Conservation (phyloP, 441 rosid species). For the Populus tomentosa region DNA sequence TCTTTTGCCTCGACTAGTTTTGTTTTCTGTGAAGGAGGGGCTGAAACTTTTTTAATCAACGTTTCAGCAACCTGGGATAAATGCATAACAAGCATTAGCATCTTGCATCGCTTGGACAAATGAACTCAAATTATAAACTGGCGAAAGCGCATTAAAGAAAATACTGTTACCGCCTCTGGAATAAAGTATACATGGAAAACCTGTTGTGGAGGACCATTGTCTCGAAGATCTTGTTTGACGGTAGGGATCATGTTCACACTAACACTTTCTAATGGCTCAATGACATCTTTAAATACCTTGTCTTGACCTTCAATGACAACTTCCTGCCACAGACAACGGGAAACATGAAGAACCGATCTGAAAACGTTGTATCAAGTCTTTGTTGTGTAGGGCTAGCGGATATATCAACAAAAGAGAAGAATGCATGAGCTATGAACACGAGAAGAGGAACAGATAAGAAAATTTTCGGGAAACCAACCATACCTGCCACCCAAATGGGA, state of each 20-base stretch:
- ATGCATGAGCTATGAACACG: background rate
- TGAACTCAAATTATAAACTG: background rate
- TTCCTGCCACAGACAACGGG: slow-evolving; percentile 43
- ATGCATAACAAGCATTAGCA: slow-evolving; percentile 1
- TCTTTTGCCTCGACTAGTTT: slow-evolving; percentile 61
- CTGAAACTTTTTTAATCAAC: slow-evolving; percentile 64
- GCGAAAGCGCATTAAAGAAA: background rate
- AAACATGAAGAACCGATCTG: background rate
- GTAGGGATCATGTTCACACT: slow-evolving; percentile 70
- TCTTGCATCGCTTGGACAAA: background rate
- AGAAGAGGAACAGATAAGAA: background rate
- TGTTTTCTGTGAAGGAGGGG: no score
- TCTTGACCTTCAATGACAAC: slow-evolving; percentile 82
- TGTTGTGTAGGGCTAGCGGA: background rate
- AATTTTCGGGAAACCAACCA: background rate
- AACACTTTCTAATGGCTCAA: slow-evolving; percentile 86
- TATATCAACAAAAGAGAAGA: slow-evolving; percentile 1
- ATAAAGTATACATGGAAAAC: slow-evolving; percentile 27
- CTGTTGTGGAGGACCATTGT: slow-evolving; percentile 77
- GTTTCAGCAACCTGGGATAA: slow-evolving; percentile 71
- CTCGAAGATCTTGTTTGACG: slow-evolving; percentile 65
- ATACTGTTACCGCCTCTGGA: background rate
- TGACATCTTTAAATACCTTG: slow-evolving; percentile 87
- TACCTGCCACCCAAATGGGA: slow-evolving; percentile 96
- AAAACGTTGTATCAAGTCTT: background rate